Evolutionary conservation across 1,139 yeast genomes (phyloP).

Genomic region (Zygosaccharomyces sapae): DNA sequence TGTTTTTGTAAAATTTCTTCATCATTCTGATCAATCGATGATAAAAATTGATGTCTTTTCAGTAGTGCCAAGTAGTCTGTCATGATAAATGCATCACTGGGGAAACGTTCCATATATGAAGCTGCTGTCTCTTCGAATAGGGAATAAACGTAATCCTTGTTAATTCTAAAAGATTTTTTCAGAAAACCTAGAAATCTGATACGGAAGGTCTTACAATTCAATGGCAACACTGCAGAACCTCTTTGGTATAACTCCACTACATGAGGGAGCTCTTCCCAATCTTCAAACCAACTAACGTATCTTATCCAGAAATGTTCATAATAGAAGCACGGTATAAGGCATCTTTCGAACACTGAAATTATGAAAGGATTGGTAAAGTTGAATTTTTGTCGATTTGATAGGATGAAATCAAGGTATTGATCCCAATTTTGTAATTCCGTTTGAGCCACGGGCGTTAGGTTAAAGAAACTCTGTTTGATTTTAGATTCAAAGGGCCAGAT

Average conservation of each 20-base stretch:
- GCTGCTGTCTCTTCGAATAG: conserved; percentile 17
- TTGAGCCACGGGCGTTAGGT: conserved; percentile 37
- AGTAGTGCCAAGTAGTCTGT: conserved; percentile 21
- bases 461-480: conserved; percentile 45
- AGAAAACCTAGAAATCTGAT: conserved; percentile 19
- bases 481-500: conserved; percentile 62
- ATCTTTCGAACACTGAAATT: conserved; percentile 52
- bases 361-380: conserved; percentile 20
- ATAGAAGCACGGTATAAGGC: conserved; percentile 56
- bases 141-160: conserved; percentile 16
- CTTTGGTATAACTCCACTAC: conserved; percentile 21
- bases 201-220: conserved; percentile 18
- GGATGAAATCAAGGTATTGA: conserved; percentile 47
- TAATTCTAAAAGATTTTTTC: conserved; percentile 14
- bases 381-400: conserved; percentile 13
- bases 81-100: conserved; percentile 19
- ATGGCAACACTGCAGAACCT: conserved; percentile 24
- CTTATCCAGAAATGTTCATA: conserved; percentile 53
- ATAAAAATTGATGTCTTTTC: conserved; percentile 25
- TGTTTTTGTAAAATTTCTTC: conserved; percentile 25
- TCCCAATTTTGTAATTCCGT: conserved; percentile 49
- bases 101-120: conserved; percentile 18
- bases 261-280: conserved; percentile 4
- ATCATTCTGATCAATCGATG: conserved; percentile 22
- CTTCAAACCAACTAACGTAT: conserved; percentile 45